Conservation (phyloP, 148 eudicot species). For the Nyssa sinensis region DNA sequence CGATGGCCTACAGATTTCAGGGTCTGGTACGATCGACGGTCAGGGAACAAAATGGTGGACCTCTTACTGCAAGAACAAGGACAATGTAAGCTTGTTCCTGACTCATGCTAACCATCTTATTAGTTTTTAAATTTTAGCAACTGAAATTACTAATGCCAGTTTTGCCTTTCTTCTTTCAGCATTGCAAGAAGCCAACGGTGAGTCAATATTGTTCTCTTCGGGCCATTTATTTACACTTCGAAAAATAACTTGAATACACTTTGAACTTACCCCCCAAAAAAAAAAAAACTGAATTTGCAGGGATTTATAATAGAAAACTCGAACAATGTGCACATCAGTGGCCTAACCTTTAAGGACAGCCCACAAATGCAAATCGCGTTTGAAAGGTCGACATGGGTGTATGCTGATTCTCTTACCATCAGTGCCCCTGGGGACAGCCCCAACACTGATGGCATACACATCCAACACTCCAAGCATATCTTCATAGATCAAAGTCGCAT, state of each 20-base stretch:
- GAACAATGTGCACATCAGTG: constrained; percentile 5
- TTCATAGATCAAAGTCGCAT: constrained; percentile 2
- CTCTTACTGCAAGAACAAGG: not conserved
- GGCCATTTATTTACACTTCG: too few species aligned
- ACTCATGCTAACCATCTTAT: too few species aligned
- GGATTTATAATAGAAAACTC: constrained; percentile 4
- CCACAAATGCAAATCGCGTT: constrained; percentile 18
- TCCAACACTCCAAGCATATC: constrained; percentile 11
- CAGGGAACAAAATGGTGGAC: constrained; percentile 17
- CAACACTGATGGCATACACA: constrained; percentile 20
- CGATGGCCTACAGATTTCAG: constrained; percentile 5
- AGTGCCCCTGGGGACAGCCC: constrained; percentile 13
- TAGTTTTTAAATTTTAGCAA: too few species aligned
- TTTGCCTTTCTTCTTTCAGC: too few species aligned
- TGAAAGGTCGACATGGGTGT: constrained; percentile 10
- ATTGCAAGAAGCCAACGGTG: not conserved
- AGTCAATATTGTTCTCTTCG: too few species aligned
- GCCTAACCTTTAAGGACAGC: constrained; percentile 16
- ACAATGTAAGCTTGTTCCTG: too few species aligned
- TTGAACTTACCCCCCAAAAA: too few species aligned
- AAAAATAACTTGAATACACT: too few species aligned
- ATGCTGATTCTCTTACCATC: constrained; percentile 10
- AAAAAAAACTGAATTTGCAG: constrained; percentile 3
- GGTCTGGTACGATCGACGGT: constrained; percentile 13
- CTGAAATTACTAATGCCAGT: too few species aligned